Conservation (phyloP, 169 alveolate genomes). For the Plasmodium vivax region DNA sequence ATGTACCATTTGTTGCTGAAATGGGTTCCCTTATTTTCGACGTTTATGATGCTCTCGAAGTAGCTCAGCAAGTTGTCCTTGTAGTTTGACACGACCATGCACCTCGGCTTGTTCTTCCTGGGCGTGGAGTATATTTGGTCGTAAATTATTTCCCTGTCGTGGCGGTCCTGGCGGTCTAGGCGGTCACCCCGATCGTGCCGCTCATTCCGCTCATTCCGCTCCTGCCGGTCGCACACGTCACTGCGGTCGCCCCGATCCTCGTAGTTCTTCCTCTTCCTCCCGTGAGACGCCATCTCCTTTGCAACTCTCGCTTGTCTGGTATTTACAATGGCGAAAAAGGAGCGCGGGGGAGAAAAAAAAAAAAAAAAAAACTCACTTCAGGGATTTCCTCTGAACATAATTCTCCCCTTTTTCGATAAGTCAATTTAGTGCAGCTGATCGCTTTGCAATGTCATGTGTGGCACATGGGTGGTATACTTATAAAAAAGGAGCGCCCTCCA, state of each 20-base stretch:
- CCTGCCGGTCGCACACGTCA: neutral
- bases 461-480: neutral
- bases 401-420: neutral
- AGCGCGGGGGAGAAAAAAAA: neutral
- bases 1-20: constrained; percentile 58
- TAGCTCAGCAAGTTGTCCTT: constrained; percentile 34
- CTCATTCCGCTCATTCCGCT: neutral
- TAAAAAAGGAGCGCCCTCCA: neutral
- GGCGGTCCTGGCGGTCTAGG: neutral
- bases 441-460: neutral
- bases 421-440: neutral
- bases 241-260: neutral
- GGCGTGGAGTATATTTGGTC: constrained; percentile 64
- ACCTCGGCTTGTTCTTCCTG: constrained; percentile 59
- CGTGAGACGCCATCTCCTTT: neutral
- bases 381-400: neutral
- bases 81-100: constrained; percentile 34
- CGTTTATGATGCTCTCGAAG: constrained; percentile 8
- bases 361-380: neutral
- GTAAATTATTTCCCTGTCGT: constrained; percentile 61
- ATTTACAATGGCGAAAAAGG: neutral
- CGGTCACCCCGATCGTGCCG: neutral
- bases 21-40: neutral
- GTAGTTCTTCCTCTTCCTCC: neutral
- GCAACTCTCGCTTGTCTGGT: neutral